Conservation (phyloP, 768 basidiomycete species). For the Boletus bicolor region DNA sequence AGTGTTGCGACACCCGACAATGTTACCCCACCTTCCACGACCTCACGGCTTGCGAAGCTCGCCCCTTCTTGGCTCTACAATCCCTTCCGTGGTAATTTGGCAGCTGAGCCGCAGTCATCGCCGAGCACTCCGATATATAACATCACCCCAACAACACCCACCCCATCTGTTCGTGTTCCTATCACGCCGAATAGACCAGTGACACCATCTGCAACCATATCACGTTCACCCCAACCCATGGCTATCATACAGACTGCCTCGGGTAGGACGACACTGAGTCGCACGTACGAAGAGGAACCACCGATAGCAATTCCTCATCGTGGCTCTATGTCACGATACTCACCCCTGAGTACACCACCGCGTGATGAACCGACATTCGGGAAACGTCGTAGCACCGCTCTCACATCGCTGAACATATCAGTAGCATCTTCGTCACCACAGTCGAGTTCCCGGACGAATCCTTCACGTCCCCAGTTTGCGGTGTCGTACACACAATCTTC, state of each 20-base stretch:
- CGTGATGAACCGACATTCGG: constrained; percentile 57
- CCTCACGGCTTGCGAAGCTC: constrained; percentile 52
- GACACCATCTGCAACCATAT: constrained; percentile 30
- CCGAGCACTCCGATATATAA: constrained; percentile 47
- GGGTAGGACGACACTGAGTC: constrained; percentile 46
- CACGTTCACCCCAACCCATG: constrained; percentile 42
- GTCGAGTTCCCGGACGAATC: constrained; percentile 50
- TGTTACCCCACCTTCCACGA: constrained; percentile 25
- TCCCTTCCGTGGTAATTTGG: constrained; percentile 57
- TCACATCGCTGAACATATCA: constrained; percentile 36
- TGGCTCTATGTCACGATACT: constrained; percentile 49
- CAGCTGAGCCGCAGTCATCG: constrained; percentile 53
- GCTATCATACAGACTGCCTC: constrained; percentile 37
- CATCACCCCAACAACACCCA: constrained; percentile 18
- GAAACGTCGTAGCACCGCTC: constrained; percentile 50
- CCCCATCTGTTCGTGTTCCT: constrained; percentile 29
- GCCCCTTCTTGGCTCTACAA: constrained; percentile 79
- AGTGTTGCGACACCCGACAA: constrained; percentile 17
- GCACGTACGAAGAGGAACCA: constrained; percentile 60
- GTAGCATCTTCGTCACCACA: constrained; percentile 48
- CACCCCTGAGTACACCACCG: constrained; percentile 67
- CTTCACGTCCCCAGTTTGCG: constrained; percentile 56
- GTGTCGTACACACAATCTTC: constrained; percentile 64
- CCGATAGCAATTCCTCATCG: constrained; percentile 40
- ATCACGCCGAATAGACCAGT: constrained; percentile 29